phyloP scores from a whole-genome alignment of 2,329 filamentous ascomycete species.

The Neonectria ditissima region DNA sequence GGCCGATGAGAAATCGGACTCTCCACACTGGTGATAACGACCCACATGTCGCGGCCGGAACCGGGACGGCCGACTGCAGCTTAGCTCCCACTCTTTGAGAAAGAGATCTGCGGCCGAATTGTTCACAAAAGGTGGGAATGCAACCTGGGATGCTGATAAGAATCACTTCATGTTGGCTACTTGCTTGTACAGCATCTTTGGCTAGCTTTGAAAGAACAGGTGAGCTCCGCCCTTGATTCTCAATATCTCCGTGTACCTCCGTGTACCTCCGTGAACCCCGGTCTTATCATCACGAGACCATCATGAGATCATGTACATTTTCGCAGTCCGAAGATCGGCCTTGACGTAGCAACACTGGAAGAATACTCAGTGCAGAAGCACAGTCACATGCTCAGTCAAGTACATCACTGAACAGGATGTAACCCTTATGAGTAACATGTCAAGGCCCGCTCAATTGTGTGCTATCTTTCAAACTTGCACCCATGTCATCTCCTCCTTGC shows the following conservation, averaged over 20 bases:
- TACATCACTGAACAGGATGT: neutral
- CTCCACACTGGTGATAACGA: conserved; percentile 16
- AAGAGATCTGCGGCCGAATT: neutral
- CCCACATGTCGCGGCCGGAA: conserved; percentile 21
- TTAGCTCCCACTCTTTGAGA: conserved; percentile 8
- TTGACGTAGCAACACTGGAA: neutral
- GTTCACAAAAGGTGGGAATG: neutral
- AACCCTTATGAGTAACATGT: neutral
- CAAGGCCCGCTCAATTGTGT: neutral
- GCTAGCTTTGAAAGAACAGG: neutral
- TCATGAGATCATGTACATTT: neutral
- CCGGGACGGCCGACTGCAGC: conserved; percentile 11
- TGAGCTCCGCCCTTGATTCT: neutral
- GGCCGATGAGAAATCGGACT: conserved; percentile 21
- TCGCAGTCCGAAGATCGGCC: neutral
- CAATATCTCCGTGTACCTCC: neutral
- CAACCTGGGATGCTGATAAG: neutral
- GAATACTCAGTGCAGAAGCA: neutral
- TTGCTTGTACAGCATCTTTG: neutral
- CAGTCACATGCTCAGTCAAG: neutral
- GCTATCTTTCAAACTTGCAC: neutral
- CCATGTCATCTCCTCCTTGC: neutral
- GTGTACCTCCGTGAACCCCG: neutral
- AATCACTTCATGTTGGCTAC: neutral
- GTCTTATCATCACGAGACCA: neutral